Percentiles rank a stretch among this genome's conserved stretches.
Conservation (phyloP, 768 basidiomycete species). For the Termitomyces bulborhizus region DNA sequence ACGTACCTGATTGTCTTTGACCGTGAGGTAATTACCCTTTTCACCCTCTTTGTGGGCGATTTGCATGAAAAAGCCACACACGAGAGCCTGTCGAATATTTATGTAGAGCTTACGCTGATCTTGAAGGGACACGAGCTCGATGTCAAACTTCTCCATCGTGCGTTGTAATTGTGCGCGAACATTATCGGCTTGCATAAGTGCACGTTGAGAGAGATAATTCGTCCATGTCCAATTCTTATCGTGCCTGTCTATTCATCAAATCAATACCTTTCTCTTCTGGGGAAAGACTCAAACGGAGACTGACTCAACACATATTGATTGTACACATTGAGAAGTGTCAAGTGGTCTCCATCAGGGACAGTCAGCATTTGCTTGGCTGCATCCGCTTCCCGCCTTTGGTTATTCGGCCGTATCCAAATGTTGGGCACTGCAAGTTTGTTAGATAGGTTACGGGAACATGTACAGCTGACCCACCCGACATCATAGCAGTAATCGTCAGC, state of each 20-base stretch:
- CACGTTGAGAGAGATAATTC: conserved; percentile 79
- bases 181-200: conserved; percentile 88
- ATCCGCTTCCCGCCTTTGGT: conserved; percentile 86
- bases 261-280: background rate
- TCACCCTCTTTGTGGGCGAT: conserved; percentile 93
- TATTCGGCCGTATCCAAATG: conserved; percentile 89
- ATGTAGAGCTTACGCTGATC: conserved; percentile 68
- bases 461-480: conserved; percentile 58
- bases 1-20: conserved; percentile 90
- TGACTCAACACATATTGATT: conserved; percentile 84
- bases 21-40: conserved; percentile 80
- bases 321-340: conserved; percentile 92
- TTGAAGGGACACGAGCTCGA: conserved; percentile 61
- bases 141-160: conserved; percentile 86
- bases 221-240: conserved; percentile 90
- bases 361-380: conserved; percentile 83
- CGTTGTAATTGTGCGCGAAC: conserved; percentile 86
- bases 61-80: conserved; percentile 98
- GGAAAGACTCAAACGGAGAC: conserved; percentile 15
- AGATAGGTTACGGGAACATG: background rate
- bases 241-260: conserved; percentile 45
- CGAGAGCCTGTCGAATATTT: conserved; percentile 77
- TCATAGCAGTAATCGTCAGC: conserved; percentile 91
- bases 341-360: conserved; percentile 94
- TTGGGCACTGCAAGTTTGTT: conserved; percentile 62